These are phyloP conservation scores for Syzygium aromaticum DNA, from an alignment of 345 rosid genomes.

Conservation along the genomic window DNA sequence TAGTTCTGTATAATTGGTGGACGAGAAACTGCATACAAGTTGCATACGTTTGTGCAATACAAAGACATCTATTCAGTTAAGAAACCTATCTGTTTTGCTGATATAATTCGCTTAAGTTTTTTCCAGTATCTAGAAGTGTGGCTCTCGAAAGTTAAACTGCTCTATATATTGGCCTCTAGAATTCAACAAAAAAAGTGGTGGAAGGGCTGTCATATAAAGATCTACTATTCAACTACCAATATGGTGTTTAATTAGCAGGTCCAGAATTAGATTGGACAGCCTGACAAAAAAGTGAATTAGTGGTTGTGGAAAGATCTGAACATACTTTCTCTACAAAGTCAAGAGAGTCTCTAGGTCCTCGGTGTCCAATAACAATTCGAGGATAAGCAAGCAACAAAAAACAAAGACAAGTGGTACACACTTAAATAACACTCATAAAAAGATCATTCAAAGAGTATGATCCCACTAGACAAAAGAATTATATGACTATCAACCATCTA, in stretches of 20 bases:
- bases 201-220: neutral
- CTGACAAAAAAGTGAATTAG: neutral
- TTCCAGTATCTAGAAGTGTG: neutral
- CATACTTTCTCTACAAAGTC: neutral
- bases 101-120: neutral
- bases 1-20: neutral
- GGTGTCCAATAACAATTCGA: neutral
- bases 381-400: neutral
- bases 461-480: neutral
- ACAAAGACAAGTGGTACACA: neutral
- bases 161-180: neutral
- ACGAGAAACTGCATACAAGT: neutral
- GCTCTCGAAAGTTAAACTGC: neutral
- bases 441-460: neutral
- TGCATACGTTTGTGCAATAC: neutral
- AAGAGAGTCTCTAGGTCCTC: neutral
- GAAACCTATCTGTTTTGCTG: neutral
- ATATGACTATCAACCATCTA: neutral
- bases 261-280: neutral
- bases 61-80: neutral
- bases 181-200: neutral
- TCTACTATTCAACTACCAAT: neutral
- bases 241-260: neutral
- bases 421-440: neutral
- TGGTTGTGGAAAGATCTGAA: neutral